Conservation (phyloP, 495 filamentous ascomycete genomes). For the Aspergillus diversus region DNA sequence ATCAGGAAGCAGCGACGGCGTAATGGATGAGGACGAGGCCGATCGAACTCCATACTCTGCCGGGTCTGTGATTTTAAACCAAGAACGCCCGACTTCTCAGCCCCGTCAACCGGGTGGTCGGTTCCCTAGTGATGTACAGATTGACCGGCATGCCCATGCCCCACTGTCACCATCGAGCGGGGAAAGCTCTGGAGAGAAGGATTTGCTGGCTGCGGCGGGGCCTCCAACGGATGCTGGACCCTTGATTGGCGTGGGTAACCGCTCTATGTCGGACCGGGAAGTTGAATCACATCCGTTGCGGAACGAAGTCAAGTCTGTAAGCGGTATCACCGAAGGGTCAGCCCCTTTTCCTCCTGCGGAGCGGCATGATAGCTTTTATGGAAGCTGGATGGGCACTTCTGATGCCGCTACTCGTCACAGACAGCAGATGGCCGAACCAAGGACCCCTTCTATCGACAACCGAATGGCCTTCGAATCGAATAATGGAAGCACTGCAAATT, state of each 20-base stretch:
- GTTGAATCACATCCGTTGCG: constrained; percentile 6
- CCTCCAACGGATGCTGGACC: constrained; percentile 53
- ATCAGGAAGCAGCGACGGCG: constrained; percentile 72
- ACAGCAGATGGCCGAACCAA: constrained; percentile 23
- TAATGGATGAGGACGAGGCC: constrained; percentile 87
- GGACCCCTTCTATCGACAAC: constrained; percentile 22
- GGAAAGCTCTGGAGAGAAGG: constrained; percentile 66
- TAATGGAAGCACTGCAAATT: constrained; percentile 27
- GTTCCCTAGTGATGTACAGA: constrained; percentile 84
- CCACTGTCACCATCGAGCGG: constrained; percentile 76
- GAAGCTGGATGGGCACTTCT: constrained; percentile 46
- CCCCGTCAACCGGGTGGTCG: constrained; percentile 80
- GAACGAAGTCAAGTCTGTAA: constrained; percentile 21
- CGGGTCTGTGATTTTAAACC: constrained; percentile 50
- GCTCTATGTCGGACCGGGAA: constrained; percentile 23
- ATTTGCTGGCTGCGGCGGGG: constrained; percentile 60
- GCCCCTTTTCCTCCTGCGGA: constrained; percentile 27
- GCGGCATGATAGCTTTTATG: constrained; percentile 49
- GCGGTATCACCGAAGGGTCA: constrained; percentile 1
- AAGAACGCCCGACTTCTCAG: constrained; percentile 51
- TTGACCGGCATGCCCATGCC: constrained; percentile 77
- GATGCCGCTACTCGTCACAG: constrained; percentile 31
- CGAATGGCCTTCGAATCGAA: constrained; percentile 30
- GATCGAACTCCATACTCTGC: constrained; percentile 72
- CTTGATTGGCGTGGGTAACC: constrained; percentile 17